Conservation (phyloP, 164 flowering plant genomes). For the Tetrastigma voinierianum region DNA sequence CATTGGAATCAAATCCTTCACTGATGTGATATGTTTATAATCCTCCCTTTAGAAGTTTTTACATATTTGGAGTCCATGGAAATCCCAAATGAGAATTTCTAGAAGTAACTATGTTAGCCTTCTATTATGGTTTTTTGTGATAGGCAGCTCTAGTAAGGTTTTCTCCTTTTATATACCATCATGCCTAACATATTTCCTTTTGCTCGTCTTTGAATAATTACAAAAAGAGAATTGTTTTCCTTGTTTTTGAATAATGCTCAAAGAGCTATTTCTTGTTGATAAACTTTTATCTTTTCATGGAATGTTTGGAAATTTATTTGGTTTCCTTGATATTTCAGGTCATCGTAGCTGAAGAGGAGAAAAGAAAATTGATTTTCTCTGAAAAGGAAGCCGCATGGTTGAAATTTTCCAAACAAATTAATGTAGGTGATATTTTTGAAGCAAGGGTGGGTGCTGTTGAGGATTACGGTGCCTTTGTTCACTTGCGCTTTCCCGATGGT, state of each 20-base stretch:
- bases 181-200: too few species aligned
- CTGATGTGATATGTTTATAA: too few species aligned
- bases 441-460: constrained; percentile 77
- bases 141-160: too few species aligned
- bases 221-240: background rate
- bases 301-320: background rate
- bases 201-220: too few species aligned
- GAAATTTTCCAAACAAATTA: constrained; percentile 47
- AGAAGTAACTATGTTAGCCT: too few species aligned
- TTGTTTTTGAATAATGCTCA: background rate
- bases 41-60: too few species aligned
- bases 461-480: constrained; percentile 91
- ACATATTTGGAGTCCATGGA: too few species aligned
- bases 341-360: constrained; percentile 59
- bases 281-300: background rate
- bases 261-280: background rate
- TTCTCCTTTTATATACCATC: too few species aligned
- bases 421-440: constrained; percentile 64
- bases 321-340: constrained; percentile 41
- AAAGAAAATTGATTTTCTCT: constrained; percentile 69
- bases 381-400: constrained; percentile 81
- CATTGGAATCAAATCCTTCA: too few species aligned
- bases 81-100: too few species aligned
- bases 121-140: too few species aligned
- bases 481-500: constrained; percentile 90